phyloP scores from a whole-genome alignment of 192 early-diverging fungal species.

The Pilaira anomala region DNA sequence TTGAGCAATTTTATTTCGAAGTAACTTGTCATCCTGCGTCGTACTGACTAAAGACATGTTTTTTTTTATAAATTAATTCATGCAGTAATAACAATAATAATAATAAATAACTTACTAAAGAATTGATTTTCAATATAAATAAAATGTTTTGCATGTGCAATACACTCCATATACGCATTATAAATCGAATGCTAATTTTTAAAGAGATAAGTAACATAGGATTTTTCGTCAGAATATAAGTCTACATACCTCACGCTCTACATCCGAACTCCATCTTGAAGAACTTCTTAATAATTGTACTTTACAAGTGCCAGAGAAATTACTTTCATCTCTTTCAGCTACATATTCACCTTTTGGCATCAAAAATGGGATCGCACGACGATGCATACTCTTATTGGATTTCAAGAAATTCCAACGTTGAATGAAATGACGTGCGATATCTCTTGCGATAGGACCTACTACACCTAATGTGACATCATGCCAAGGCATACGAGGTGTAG shows the following conservation, averaged over 20 bases:
- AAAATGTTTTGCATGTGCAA: conserved; percentile 29
- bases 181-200: conserved; percentile 63
- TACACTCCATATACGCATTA: conserved; percentile 64
- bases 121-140: conserved; percentile 95
- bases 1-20: conserved; percentile 36
- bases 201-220: too few species aligned
- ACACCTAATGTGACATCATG: conserved; percentile 83
- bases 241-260: conserved; percentile 48
- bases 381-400: conserved; percentile 57
- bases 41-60: conserved; percentile 14
- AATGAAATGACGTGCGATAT: conserved; percentile 82
- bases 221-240: too few species aligned
- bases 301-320: conserved; percentile 58
- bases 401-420: conserved; percentile 90
- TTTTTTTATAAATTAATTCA: background rate
- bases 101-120: conserved; percentile 54
- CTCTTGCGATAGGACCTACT: conserved; percentile 70
- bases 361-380: conserved; percentile 57
- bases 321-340: conserved; percentile 50
- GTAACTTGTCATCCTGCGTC: conserved; percentile 20
- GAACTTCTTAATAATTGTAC: conserved; percentile 69
- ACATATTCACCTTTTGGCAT: conserved; percentile 74
- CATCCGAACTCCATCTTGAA: conserved; percentile 65
- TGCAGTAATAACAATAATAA: background rate
- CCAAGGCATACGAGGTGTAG: conserved; percentile 78